Evolutionary conservation across 73 alveolate species (phyloP).

Genomic region (Paramecium primaurelia): DNA sequence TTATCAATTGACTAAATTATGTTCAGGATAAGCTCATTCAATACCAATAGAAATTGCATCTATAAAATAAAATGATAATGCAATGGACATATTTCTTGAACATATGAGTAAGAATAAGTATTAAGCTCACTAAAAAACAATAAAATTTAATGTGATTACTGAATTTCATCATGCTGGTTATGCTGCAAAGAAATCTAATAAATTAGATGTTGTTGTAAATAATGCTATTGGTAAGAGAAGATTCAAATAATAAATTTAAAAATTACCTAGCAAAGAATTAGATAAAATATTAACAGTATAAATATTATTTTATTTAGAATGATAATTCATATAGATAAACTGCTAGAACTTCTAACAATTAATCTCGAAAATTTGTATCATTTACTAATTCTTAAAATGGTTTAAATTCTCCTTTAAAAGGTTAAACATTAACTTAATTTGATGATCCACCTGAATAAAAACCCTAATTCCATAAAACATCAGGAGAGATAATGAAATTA

Average conservation of each 20-base stretch:
- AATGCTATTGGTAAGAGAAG: slow-evolving; percentile 42
- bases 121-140: slow-evolving; percentile 21
- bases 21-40: not conserved
- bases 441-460: not conserved
- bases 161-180: slow-evolving; percentile 59
- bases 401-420: not conserved
- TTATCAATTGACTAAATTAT: not conserved
- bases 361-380: slow-evolving; percentile 12
- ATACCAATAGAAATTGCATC: slow-evolving; percentile 22
- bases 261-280: not conserved
- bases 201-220: slow-evolving; percentile 34
- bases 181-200: slow-evolving; percentile 56
- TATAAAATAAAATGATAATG: not conserved
- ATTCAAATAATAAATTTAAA: not conserved
- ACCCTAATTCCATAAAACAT: not conserved
- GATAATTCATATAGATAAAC: slow-evolving; percentile 11
- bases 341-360: slow-evolving; percentile 6
- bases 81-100: not conserved
- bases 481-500: not conserved
- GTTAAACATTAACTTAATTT: not conserved
- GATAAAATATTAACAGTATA: not conserved
- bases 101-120: slow-evolving; percentile 2
- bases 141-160: slow-evolving; percentile 40
- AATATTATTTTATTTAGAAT: not conserved
- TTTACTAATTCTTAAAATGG: not conserved